phyloP scores from a whole-genome alignment of 140 eudicot species.

The Anethum foeniculum region DNA sequence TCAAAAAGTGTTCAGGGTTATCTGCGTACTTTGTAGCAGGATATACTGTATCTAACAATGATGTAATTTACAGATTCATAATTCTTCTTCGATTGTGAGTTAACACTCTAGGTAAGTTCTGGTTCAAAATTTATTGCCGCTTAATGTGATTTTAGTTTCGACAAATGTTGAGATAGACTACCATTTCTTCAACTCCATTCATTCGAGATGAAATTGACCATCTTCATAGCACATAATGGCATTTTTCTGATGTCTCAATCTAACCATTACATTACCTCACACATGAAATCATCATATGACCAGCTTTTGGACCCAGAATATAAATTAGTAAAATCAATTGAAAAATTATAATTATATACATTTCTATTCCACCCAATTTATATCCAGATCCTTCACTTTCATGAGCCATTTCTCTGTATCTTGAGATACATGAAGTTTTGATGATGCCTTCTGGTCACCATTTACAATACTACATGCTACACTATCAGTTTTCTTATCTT shows the following conservation, averaged over 20 bases:
- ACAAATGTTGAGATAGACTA: not conserved
- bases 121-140: not conserved
- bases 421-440: constrained; percentile 50
- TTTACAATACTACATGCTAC: constrained; percentile 16
- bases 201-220: not conserved
- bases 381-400: constrained; percentile 71
- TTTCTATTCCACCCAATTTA: constrained; percentile 64
- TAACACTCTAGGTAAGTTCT: not conserved
- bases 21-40: not conserved
- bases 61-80: not conserved
- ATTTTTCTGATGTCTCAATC: not conserved
- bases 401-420: constrained; percentile 73
- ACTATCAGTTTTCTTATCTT: constrained; percentile 38
- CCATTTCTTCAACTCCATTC: not conserved
- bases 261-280: not conserved
- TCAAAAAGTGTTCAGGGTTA: not conserved
- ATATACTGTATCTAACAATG: not conserved
- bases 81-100: not conserved
- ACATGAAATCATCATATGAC: not conserved
- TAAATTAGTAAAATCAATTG: not conserved
- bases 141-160: not conserved
- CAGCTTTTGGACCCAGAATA: not conserved
- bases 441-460: constrained; percentile 34
- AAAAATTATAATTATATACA: not conserved
- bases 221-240: not conserved